Evolutionary conservation across 129 eudicot genomes (phyloP), one percentile per base, ranked within the genome.

Genomic region (Tanacetum coccineum): DNA sequence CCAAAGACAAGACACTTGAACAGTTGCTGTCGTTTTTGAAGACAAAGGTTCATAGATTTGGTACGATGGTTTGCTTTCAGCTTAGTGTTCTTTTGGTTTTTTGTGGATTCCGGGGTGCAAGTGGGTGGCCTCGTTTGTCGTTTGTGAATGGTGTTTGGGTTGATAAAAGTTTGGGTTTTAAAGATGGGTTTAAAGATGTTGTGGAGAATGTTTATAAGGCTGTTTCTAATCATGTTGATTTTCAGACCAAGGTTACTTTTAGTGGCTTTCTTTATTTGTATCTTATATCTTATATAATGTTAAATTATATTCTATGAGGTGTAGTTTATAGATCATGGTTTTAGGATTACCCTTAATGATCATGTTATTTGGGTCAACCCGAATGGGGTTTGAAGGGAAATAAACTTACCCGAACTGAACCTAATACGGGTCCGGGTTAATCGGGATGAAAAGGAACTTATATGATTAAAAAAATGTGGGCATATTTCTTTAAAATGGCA

Each of bases 21-120:
- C 75, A 61, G 64, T 4, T 76, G 44, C 74, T 76, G 7, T 4
- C 56, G 1, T 76, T 68, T 55, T 70, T 76, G 8, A 55, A 62
- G 62, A 30, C 64, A 9, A 70, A 51, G 3, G 20, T 55, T 8
- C 59, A 68, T n/a, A 2, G 66, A 68, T 7, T 64, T 76, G 18
- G n/a, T n/a, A n/a, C n/a, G 17, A 61, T 36, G 9, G 48, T 6
- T 56, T 63, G 62, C 69, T 18, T 52, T 15, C 30, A 68, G 75
- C 53, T 61, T 45, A n/a, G 66, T 68, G 52, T 62, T n/a, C n/a
- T 64, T 10, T 69, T 40, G 65, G 64, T 56, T 14, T 25, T 68
- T 1, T 2, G 62, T n/a, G n/a, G n/a, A n/a, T n/a, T n/a, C n/a
- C n/a, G 79, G 5, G 48, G 70, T 12, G 47, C n/a, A n/a, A n/a